Base-by-base conservation (phyloP, 2,329 filamentous ascomycete species). In the Curvularia verruculosa region DNA sequence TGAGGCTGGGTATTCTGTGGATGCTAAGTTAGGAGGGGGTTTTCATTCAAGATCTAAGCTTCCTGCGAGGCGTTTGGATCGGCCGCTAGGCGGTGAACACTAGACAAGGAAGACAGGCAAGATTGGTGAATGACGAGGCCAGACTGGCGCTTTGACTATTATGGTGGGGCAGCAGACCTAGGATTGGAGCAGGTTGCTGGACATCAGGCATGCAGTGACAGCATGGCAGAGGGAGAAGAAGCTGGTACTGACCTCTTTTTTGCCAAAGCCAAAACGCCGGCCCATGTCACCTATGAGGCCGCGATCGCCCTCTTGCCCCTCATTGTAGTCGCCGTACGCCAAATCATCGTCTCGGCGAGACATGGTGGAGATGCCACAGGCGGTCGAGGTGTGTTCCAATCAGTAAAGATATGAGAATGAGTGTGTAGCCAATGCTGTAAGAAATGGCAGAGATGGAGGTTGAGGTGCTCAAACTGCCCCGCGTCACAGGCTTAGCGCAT, bases 271-370 rank as follows among this genome's bases (percentile, higher is more conserved):
- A 61, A 73, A 70, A 65, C 80, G 81, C 66, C 78, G 78, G 56
- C 82, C 81, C 58, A 83, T 79, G 65, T 83, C 82, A 36, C 82
- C 80, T 36, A 84, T 75, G 29, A 85, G 68, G n/a, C 82, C 81
- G 39, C 83, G 77, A 41, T 83, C 79, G 39, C 74, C 75, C 43
- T 80, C 79, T 34, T 74, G 63, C 65, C 69, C 64, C 56, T 75
- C 60, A 55, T 80, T 75, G 63, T 83, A 83, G 34, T 82, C 79
- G 59, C 84, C 84, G 68, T 86, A 86, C 52, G 84, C 84, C 68
- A 86, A 67, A 59, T 79, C 77, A 64, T 85, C 81, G 61, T 85
- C 80, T 54, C 77, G 61, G 46, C 67, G 69, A 57, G 74, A 66
- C 74, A 76, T 76, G 43, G 58, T 59, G 53, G 26, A 57, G 54